phyloP scores from a whole-genome alignment of 805 yeast genomes.

The Sugiyamaella mastotermitis region DNA sequence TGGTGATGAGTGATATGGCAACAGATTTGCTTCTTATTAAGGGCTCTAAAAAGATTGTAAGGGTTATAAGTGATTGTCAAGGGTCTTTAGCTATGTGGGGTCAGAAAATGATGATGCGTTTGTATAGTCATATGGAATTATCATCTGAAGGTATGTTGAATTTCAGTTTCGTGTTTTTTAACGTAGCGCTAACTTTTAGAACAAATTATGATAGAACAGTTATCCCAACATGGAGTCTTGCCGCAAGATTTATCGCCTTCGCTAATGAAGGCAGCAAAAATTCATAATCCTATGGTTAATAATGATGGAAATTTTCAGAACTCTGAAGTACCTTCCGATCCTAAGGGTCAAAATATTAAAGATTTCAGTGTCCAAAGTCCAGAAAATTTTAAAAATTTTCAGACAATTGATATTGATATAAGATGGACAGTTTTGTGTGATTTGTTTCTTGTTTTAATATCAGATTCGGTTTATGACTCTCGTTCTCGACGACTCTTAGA shows the following conservation, averaged over 20 bases:
- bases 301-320: background rate
- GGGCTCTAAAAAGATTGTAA: conserved; percentile 47
- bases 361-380: conserved; percentile 17
- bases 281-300: conserved; percentile 43
- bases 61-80: conserved; percentile 59
- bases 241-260: conserved; percentile 64
- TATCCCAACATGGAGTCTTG: conserved; percentile 78
- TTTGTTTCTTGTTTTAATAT: conserved; percentile 67
- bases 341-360: conserved; percentile 6
- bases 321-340: conserved; percentile 5
- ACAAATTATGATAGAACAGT: conserved; percentile 75
- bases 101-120: conserved; percentile 56
- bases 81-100: conserved; percentile 84
- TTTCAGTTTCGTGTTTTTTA: background rate
- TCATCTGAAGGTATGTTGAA: conserved; percentile 37
- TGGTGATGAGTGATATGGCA: conserved; percentile 75
- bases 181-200: conserved; percentile 35
- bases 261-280: conserved; percentile 44
- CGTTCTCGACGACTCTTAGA: conserved; percentile 78
- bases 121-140: conserved; percentile 79
- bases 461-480: conserved; percentile 84
- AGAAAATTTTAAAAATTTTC: conserved; percentile 20
- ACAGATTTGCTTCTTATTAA: conserved; percentile 56
- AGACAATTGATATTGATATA: conserved; percentile 56
- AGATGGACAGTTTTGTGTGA: conserved; percentile 95